Percentiles rank a stretch among this genome's conserved stretches.
These are phyloP conservation scores for Syzygium grande DNA, from an alignment of 345 rosid species.

Conservation along the genomic window DNA sequence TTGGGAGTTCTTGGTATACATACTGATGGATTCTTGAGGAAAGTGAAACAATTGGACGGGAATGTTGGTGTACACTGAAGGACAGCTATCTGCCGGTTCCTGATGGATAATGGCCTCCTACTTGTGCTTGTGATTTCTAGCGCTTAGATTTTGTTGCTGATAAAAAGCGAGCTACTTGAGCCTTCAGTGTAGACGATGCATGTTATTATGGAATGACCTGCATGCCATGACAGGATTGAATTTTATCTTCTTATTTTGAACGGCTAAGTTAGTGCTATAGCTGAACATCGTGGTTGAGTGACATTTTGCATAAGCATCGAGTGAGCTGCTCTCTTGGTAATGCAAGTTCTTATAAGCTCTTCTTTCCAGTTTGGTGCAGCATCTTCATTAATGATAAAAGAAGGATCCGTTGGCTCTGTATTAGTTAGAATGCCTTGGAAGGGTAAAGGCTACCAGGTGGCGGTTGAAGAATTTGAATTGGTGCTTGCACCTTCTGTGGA, in stretches of 20 bases:
- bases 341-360: too few relatives aligned
- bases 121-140: not conserved
- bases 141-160: not conserved
- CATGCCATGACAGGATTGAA: not conserved
- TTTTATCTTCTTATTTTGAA: not conserved
- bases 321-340: too few relatives aligned
- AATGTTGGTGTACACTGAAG: not conserved
- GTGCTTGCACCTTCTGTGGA: constrained; percentile 49
- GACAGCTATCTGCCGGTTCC: not conserved
- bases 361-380: constrained; percentile 42
- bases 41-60: not conserved
- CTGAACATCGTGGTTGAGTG: not conserved
- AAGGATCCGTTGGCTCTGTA: constrained; percentile 83
- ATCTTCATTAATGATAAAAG: constrained; percentile 54
- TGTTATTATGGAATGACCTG: not conserved
- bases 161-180: not conserved
- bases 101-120: not conserved
- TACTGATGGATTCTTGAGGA: too few relatives aligned
- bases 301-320: too few relatives aligned
- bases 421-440: constrained; percentile 80
- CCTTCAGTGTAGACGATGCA: not conserved
- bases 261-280: not conserved
- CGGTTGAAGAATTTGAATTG: constrained; percentile 79
- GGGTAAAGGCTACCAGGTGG: constrained; percentile 69
- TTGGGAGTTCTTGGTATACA: not conserved